phyloP scores from a whole-genome alignment of 805 yeast species.

The Wickerhamiella azyma region DNA sequence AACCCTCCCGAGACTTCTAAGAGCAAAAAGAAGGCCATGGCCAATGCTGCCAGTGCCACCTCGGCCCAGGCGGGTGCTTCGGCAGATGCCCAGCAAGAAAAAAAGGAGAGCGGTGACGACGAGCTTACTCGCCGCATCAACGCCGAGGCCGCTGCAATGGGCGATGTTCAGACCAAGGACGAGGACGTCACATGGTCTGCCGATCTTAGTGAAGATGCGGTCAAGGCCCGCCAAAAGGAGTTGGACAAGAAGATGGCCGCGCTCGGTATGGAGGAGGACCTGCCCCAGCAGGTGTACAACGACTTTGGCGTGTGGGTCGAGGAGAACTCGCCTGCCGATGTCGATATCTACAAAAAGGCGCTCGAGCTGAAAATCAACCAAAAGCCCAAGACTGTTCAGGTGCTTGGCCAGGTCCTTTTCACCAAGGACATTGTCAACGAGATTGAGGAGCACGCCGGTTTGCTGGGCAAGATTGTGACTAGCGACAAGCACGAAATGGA shows the following conservation, averaged over 20 bases:
- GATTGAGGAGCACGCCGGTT: constrained; percentile 64
- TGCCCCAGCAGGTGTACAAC: constrained; percentile 39
- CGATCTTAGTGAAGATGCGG: constrained; percentile 93
- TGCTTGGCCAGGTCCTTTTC: constrained; percentile 80
- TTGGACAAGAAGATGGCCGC: constrained; percentile 40
- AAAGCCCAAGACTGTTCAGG: constrained; percentile 71
- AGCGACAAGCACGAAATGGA: constrained; percentile 58
- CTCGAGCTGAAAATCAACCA: constrained; percentile 59
- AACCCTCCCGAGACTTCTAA: constrained; percentile 51
- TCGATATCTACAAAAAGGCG: constrained; percentile 86
- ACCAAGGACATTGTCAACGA: constrained; percentile 55
- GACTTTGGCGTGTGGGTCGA: constrained; percentile 86
- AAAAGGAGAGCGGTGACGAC: constrained; percentile 46
- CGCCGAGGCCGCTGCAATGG: constrained; percentile 66
- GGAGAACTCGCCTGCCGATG: constrained; percentile 59
- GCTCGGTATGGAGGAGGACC: constrained; percentile 27
- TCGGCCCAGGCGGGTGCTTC: constrained; percentile 20
- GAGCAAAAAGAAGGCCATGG: constrained; percentile 59
- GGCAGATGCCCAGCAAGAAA: constrained; percentile 23
- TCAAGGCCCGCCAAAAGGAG: constrained; percentile 78
- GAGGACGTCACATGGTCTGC: constrained; percentile 93
- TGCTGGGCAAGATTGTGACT: constrained; percentile 63
- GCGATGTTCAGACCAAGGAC: constrained; percentile 32
- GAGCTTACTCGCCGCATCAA: constrained; percentile 63
- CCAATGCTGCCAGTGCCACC: constrained; percentile 44